Percentiles rank a stretch among this genome's conserved stretches.
Conservation (phyloP, 495 filamentous ascomycete genomes). For the Penicillium cosmopolitanum region DNA sequence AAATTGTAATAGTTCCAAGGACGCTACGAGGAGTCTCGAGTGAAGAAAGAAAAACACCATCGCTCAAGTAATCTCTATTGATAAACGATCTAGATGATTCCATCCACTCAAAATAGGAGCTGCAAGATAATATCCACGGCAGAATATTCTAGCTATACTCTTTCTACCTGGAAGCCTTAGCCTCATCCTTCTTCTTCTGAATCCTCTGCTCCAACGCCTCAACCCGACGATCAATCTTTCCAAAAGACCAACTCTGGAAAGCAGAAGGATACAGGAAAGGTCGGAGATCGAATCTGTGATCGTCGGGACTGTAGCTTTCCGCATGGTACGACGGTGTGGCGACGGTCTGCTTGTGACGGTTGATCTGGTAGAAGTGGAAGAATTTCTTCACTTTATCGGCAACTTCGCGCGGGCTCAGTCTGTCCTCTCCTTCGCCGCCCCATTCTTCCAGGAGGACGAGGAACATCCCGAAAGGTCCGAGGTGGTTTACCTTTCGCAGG, state of each 20-base stretch:
- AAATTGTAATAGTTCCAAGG: too few relatives aligned
- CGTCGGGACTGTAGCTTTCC: conserved; percentile 17
- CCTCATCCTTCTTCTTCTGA: conserved; percentile 13
- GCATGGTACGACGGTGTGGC: conserved; percentile 17
- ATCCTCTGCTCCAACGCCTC: conserved; percentile 13
- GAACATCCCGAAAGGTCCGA: conserved; percentile 19
- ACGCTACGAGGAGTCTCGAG: too few relatives aligned
- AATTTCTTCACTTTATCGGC: conserved; percentile 17
- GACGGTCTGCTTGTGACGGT: conserved; percentile 19
- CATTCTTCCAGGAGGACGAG: conserved; percentile 16
- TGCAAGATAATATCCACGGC: background rate
- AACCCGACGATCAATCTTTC: conserved; percentile 14
- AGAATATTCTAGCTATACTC: background rate
- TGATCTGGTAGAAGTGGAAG: conserved; percentile 21
- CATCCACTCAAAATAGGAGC: background rate
- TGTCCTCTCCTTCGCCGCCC: conserved; percentile 12
- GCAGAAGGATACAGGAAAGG: conserved; percentile 17
- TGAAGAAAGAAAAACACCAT: too few relatives aligned
- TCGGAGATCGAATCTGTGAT: conserved; percentile 17
- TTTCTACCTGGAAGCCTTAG: background rate
- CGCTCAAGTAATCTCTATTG: too few relatives aligned
- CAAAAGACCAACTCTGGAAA: conserved; percentile 19
- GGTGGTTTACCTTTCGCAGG: conserved; percentile 14
- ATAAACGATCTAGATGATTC: background rate
- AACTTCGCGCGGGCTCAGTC: conserved; percentile 14